Percentiles rank a stretch among this genome's conserved stretches.
Conservation (phyloP, 257 asterid species). For the Salvia hispanica region DNA sequence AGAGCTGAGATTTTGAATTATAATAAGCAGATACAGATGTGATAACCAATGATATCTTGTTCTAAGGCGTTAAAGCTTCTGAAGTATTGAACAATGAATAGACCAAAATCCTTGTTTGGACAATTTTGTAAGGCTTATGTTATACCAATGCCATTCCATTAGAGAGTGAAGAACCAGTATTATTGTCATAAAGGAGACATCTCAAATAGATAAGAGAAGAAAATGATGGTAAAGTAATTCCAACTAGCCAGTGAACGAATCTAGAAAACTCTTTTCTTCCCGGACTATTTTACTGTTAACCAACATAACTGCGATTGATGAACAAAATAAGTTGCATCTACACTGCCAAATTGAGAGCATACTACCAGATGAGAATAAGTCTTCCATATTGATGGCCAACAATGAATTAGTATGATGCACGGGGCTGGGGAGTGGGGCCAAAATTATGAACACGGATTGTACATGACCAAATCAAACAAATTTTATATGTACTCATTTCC, state of each 20-base stretch:
- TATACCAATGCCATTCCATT: not conserved
- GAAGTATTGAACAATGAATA: not conserved
- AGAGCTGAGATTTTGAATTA: not conserved
- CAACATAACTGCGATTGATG: not conserved
- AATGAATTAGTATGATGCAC: no score
- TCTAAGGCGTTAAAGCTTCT: not conserved
- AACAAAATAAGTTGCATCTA: not conserved
- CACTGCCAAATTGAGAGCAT: not conserved
- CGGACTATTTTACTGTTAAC: not conserved
- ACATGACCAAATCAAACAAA: constrained; percentile 1
- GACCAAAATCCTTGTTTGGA: not conserved
- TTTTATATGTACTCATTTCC: not conserved
- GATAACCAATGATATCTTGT: not conserved
- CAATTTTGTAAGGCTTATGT: not conserved
- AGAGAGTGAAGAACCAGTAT: not conserved
- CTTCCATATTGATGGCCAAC: not conserved
- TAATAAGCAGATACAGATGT: not conserved
- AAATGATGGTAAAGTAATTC: not conserved
- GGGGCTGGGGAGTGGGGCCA: no score
- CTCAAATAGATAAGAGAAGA: not conserved
- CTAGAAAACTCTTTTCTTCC: not conserved
- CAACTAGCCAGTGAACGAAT: not conserved
- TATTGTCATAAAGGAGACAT: not conserved
- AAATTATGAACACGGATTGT: not conserved
- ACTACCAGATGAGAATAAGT: not conserved